phyloP scores from a whole-genome alignment of 768 basidiomycete species.

The Suillus tomentosus region DNA sequence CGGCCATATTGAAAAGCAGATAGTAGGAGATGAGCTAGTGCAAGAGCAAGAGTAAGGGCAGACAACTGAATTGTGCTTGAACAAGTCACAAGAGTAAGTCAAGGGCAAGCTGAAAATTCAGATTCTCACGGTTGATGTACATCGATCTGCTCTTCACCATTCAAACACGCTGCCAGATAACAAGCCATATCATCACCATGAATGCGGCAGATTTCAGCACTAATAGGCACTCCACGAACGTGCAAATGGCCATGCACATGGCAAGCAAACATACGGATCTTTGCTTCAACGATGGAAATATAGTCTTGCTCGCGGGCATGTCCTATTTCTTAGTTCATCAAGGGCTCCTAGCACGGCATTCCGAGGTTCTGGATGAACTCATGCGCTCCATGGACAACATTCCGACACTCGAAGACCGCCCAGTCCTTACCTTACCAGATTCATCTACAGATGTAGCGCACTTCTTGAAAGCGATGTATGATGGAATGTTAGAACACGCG shows the following conservation, averaged over 20 bases:
- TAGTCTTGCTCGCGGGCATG: constrained; percentile 58
- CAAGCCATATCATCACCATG: constrained; percentile 6
- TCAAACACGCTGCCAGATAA: background rate
- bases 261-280: constrained; percentile 52
- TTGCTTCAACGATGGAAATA: constrained; percentile 70
- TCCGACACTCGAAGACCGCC: constrained; percentile 51
- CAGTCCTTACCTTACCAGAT: constrained; percentile 58
- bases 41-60: constrained; percentile 4
- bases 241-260: constrained; percentile 21
- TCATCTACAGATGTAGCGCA: constrained; percentile 54
- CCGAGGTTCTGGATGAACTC: constrained; percentile 46
- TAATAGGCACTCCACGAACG: constrained; percentile 36
- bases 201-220: constrained; percentile 46
- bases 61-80: background rate
- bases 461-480: constrained; percentile 68
- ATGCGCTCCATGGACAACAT: constrained; percentile 35
- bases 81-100: background rate
- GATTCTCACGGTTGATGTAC: constrained; percentile 14
- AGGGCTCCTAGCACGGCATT: constrained; percentile 67
- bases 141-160: background rate
- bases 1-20: constrained; percentile 34
- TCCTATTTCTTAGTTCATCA: constrained; percentile 71
- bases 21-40: constrained; percentile 11
- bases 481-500: constrained; percentile 58
- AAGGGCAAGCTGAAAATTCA: constrained; percentile 14